Base-by-base conservation (phyloP, 768 basidiomycete genomes). In the Amanita phalloides region DNA sequence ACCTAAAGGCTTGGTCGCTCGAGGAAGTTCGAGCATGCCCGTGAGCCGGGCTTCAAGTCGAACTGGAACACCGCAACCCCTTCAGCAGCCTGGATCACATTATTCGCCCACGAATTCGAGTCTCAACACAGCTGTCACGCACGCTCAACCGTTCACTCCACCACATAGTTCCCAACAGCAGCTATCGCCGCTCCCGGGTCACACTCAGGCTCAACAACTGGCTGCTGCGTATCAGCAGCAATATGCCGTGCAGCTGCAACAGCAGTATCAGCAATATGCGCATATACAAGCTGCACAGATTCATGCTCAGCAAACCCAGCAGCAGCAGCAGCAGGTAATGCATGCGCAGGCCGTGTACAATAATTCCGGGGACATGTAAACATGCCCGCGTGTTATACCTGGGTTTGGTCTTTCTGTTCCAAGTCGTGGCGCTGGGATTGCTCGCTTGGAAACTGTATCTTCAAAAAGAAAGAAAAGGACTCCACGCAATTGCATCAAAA, bases 31-130 rank as follows among this genome's bases (percentile, higher is more conserved):
- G 43, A 70, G 67, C 45, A 62, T 69, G 21, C 68, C 70, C 13
- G 68, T 70, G 6, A 67, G 65, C 26, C 55, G 70, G 10, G 66
- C 68, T 11, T 59, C 64, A n/a, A 68, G 64, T 43, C 58, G 70
- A 8, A 63, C 66, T 8, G 68, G 68, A 4, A 72, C 69, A 8
- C 70, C 71, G 3, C 60, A 62, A 54, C 64, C 65, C 25, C 48
- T 56, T 37, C 45, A 52, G 23, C 55, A 52, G 39, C 36, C 45
- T 28, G 51, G 42, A 47, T 47, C 51, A 11, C 39, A 36, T 35
- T 41, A 39, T 39, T 36, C 51, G 26, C 48, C 41, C 17, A 41
- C 36, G 14, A 49, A 42, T n/a, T 35, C 36, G 10, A 49, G 33
- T 49, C 43, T 44, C 10, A 52, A 25, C 21, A 44, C 43, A 45